Evolutionary conservation across 1,139 yeast genomes (phyloP).

Genomic region (Candida smagusa): DNA sequence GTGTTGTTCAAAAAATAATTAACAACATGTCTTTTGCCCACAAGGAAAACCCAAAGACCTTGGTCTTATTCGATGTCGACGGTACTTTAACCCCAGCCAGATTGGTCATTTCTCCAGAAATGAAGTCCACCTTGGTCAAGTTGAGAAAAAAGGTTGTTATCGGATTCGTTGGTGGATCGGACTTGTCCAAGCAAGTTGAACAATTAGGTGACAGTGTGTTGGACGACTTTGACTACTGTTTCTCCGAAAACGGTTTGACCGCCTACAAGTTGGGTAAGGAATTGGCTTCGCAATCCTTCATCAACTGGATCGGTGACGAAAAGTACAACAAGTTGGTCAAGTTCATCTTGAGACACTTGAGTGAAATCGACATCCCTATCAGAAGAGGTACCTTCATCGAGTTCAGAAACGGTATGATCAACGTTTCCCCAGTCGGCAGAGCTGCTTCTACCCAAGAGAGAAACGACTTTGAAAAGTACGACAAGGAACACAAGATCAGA

Average conservation of each 20-base stretch:
- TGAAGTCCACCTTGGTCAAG: conserved; percentile 64
- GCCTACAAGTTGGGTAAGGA: conserved; percentile 90
- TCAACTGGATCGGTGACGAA: conserved; percentile 93
- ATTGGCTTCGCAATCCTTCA: conserved; percentile 90
- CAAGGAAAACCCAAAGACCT: conserved; percentile 54
- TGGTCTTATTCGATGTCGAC: conserved; percentile 94
- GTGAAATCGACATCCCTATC: conserved; percentile 84
- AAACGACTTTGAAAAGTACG: conserved; percentile 83
- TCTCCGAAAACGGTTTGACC: conserved; percentile 96
- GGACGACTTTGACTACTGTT: conserved; percentile 87
- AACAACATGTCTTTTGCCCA: conserved; percentile 47
- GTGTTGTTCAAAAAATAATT: not conserved
- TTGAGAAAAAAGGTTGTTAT: conserved; percentile 88
- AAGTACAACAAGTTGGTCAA: conserved; percentile 85
- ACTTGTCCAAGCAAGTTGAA: conserved; percentile 89
- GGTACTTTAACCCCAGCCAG: conserved; percentile 99
- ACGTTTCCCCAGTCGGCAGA: conserved; percentile 97
- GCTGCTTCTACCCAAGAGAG: conserved; percentile 94
- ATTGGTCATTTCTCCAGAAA: conserved; percentile 74
- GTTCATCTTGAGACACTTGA: conserved; percentile 79
- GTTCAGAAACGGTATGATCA: conserved; percentile 99
- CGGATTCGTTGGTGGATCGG: conserved; percentile 99
- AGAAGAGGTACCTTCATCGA: conserved; percentile 98
- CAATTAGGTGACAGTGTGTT: conserved; percentile 83
- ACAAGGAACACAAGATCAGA: conserved; percentile 77